Evolutionary conservation across 1,284 basidiomycete species (phyloP).

Genomic region (Phellopilus nigrolimitatus): DNA sequence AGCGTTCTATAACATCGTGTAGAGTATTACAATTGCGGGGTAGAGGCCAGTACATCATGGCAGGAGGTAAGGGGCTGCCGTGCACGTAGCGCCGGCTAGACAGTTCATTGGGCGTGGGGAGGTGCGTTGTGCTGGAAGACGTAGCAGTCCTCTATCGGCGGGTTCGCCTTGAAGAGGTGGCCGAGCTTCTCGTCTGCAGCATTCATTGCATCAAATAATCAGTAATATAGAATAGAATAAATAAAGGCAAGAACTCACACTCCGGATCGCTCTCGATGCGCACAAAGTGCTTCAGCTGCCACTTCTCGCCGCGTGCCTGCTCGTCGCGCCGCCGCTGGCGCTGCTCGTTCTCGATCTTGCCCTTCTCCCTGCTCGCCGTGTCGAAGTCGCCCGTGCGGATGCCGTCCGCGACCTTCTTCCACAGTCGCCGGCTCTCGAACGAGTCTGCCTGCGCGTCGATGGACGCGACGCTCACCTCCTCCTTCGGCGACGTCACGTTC

Average conservation of each 20-base stretch:
- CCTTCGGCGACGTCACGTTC: slow-evolving; percentile 58
- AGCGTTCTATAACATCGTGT: no score
- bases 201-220: background rate
- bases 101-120: background rate
- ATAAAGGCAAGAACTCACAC: slow-evolving; percentile 45
- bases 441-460: slow-evolving; percentile 58
- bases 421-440: slow-evolving; percentile 86
- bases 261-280: slow-evolving; percentile 63
- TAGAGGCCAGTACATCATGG: background rate
- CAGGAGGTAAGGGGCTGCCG: no score
- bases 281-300: slow-evolving; percentile 76
- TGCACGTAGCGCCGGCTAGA: no score
- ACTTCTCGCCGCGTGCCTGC: slow-evolving; percentile 61
- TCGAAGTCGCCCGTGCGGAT: slow-evolving; percentile 93
- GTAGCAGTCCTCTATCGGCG: slow-evolving; percentile 64
- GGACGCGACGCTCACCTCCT: slow-evolving; percentile 66
- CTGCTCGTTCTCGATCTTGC: slow-evolving; percentile 93
- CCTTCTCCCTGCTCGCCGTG: slow-evolving; percentile 85
- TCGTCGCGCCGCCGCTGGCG: slow-evolving; percentile 87
- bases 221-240: slow-evolving; percentile 7
- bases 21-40: no score
- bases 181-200: slow-evolving; percentile 61
- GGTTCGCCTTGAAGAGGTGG: slow-evolving; percentile 45
- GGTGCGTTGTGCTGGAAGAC: slow-evolving; percentile 53
- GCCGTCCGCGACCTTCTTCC: slow-evolving; percentile 86